Percentiles rank a stretch among this genome's conserved stretches.
Conservation (phyloP, 495 filamentous ascomycete genomes). For the Lepraria neglecta region DNA sequence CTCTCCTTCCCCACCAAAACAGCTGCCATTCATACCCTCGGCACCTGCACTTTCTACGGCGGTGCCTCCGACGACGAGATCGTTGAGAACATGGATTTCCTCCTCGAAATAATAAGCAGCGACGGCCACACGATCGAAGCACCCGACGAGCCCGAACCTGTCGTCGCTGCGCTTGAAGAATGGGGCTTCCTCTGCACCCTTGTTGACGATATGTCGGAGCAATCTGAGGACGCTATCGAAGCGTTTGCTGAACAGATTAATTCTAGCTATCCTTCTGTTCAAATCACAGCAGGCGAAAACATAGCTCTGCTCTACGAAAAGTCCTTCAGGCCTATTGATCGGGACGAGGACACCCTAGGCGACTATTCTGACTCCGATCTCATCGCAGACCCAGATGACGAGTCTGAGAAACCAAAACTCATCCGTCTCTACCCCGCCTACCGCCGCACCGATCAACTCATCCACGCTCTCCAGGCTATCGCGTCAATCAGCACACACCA, state of each 20-base stretch:
- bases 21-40: constrained; percentile 68
- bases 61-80: constrained; percentile 66
- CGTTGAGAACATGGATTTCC: constrained; percentile 70
- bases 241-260: constrained; percentile 87
- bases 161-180: constrained; percentile 74
- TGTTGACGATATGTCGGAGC: constrained; percentile 69
- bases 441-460: constrained; percentile 48
- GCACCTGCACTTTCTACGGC: constrained; percentile 67
- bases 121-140: constrained; percentile 74
- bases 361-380: constrained; percentile 47
- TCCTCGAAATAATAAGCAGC: constrained; percentile 79
- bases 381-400: constrained; percentile 34
- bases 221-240: constrained; percentile 70
- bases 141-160: constrained; percentile 65
- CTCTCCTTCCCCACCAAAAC: constrained; percentile 59
- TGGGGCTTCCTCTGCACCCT: constrained; percentile 85
- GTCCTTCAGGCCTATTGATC: constrained; percentile 57
- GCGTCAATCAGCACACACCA: constrained; percentile 66
- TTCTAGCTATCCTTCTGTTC: constrained; percentile 66
- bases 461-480: constrained; percentile 55
- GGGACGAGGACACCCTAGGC: constrained; percentile 48
- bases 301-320: constrained; percentile 89
- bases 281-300: constrained; percentile 81
- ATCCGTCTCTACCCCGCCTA: constrained; percentile 55
- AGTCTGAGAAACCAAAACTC: constrained; percentile 44